Evolutionary conservation across 306 rosid genomes (phyloP).

Genomic region (Acacia crassicarpa): DNA sequence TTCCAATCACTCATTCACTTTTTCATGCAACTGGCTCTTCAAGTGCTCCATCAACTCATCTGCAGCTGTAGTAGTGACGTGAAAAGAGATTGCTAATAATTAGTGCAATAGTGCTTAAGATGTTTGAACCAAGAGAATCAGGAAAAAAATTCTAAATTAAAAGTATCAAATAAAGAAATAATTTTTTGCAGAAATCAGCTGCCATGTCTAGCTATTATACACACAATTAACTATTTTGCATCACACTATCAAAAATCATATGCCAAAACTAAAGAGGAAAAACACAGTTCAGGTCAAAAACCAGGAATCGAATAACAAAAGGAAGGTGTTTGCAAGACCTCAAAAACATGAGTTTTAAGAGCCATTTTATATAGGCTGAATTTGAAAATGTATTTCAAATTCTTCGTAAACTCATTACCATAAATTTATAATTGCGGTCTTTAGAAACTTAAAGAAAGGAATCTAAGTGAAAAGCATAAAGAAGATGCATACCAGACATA

Average conservation of each 20-base stretch:
- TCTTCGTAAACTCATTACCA: neutral
- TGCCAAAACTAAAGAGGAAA: neutral
- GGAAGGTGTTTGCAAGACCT: neutral
- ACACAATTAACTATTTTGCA: neutral
- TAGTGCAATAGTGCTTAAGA: neutral
- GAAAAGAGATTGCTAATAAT: neutral
- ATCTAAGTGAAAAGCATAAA: neutral
- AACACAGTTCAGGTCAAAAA: neutral
- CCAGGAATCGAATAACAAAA: neutral
- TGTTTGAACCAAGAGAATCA: neutral
- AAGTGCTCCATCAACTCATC: constrained; percentile 77
- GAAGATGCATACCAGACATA: constrained; percentile 58
- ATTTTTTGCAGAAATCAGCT: neutral
- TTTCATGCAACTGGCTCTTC: constrained; percentile 43
- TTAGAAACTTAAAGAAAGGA: neutral
- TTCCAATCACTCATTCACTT: constrained; percentile 39
- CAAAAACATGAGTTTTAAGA: neutral
- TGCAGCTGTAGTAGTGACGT: constrained; percentile 55
- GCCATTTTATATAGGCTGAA: neutral
- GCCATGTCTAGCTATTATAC: neutral
- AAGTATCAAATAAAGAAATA: neutral
- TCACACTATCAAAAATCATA: constrained; percentile 6
- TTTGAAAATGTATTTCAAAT: neutral
- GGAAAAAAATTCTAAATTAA: neutral
- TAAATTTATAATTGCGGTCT: neutral